Conservation (phyloP, 2,329 filamentous ascomycete genomes). For the Penicillium sp. region DNA sequence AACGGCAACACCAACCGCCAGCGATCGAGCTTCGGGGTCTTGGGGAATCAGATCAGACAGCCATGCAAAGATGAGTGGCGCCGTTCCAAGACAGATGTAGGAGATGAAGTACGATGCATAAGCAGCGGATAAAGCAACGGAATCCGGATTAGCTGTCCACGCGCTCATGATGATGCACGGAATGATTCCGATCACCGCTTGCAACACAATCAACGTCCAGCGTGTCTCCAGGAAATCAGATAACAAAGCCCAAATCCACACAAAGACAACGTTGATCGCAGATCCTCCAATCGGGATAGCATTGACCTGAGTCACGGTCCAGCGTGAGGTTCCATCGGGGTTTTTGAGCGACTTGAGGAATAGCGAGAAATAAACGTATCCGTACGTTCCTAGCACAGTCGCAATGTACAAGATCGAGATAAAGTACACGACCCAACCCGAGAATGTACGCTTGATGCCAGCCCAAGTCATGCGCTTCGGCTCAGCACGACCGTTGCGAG, state of each 20-base stretch:
- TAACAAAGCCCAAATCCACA: conserved; percentile 58
- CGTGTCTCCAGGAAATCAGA: conserved; percentile 54
- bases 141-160: conserved; percentile 52
- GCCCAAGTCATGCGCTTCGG: conserved; percentile 50
- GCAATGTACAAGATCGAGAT: conserved; percentile 49
- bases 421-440: conserved; percentile 50
- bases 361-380: conserved; percentile 38
- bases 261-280: conserved; percentile 53
- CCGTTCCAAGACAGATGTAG: conserved; percentile 52
- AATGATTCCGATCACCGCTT: conserved; percentile 51
- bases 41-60: conserved; percentile 54
- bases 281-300: conserved; percentile 53
- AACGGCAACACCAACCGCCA: conserved; percentile 54
- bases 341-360: conserved; percentile 27
- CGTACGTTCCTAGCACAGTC: conserved; percentile 50
- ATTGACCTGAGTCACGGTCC: conserved; percentile 51
- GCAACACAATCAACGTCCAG: conserved; percentile 54
- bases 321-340: conserved; percentile 45
- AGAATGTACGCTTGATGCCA: conserved; percentile 47
- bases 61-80: conserved; percentile 57
- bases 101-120: conserved; percentile 58
- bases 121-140: conserved; percentile 48
- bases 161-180: conserved; percentile 56
- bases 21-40: conserved; percentile 52
- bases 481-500: conserved; percentile 49